Evolutionary conservation across 2,329 filamentous ascomycete genomes (phyloP).

Genomic region (Penicillium freii): DNA sequence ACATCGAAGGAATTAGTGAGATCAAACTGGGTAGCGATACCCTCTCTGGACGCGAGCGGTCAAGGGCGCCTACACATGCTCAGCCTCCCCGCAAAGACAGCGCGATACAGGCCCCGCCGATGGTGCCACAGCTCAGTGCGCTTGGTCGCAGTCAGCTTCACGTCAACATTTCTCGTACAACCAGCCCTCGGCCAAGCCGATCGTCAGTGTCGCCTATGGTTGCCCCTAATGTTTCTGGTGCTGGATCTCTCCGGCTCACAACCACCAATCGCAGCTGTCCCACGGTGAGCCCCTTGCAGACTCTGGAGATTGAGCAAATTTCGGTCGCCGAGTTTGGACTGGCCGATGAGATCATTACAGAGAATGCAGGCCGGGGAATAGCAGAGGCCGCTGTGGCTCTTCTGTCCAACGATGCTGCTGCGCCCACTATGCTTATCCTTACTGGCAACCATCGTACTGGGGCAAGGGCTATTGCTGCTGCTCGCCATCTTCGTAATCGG

Average conservation of each 20-base stretch:
- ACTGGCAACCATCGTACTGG: conserved; percentile 94
- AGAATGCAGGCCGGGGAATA: conserved; percentile 85
- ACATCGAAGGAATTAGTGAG: conserved; percentile 42
- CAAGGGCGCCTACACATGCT: conserved; percentile 37
- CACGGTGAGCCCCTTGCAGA: conserved; percentile 68
- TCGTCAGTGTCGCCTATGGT: conserved; percentile 45
- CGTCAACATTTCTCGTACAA: conserved; percentile 35
- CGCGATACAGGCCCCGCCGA: conserved; percentile 38
- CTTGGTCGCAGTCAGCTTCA: conserved; percentile 35
- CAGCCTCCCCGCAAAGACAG: conserved; percentile 46
- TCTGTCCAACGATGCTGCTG: conserved; percentile 57
- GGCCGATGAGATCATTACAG: conserved; percentile 84
- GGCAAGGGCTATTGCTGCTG: conserved; percentile 78
- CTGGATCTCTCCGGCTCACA: conserved; percentile 51
- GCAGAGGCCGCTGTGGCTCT: conserved; percentile 72
- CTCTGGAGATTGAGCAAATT: conserved; percentile 89
- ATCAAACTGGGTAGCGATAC: conserved; percentile 47
- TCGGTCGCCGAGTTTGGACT: conserved; percentile 83
- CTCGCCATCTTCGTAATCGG: conserved; percentile 80
- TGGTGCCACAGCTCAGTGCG: conserved; percentile 37
- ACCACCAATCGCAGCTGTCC: conserved; percentile 56
- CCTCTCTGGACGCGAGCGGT: conserved; percentile 44
- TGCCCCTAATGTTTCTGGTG: conserved; percentile 36
- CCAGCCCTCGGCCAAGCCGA: conserved; percentile 42
- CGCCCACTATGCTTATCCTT: conserved; percentile 69